Conservation (phyloP, 345 rosid genomes). For the Theobroma cacao region DNA sequence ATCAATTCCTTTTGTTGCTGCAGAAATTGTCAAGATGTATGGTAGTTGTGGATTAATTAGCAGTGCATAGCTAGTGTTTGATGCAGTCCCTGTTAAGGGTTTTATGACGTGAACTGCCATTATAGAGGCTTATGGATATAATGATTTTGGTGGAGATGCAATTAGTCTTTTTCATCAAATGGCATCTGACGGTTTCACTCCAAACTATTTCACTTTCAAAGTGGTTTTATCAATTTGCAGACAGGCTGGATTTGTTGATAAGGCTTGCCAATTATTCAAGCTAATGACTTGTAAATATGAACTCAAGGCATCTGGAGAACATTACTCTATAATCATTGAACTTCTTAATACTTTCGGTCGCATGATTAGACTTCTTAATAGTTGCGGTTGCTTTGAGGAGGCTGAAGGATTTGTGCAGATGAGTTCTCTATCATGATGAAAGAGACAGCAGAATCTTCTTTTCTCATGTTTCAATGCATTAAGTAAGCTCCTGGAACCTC, state of each 20-base stretch:
- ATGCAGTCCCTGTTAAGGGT: slow-evolving; percentile 62
- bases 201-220: slow-evolving; percentile 63
- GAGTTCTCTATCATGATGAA: slow-evolving; percentile 25
- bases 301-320: slow-evolving; percentile 46
- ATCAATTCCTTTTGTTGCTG: slow-evolving; percentile 56
- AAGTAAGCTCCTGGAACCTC: neutral
- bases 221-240: slow-evolving; percentile 62
- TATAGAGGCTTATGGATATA: slow-evolving; percentile 60
- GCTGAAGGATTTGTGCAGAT: slow-evolving; percentile 40
- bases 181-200: slow-evolving; percentile 54
- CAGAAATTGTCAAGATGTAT: slow-evolving; percentile 70
- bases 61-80: slow-evolving; percentile 50
- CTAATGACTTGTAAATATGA: slow-evolving; percentile 45
- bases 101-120: slow-evolving; percentile 78
- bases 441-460: neutral
- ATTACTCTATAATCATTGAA: slow-evolving; percentile 37
- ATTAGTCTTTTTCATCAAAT: slow-evolving; percentile 54
- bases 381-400: slow-evolving; percentile 36
- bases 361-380: slow-evolving; percentile 43
- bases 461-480: neutral
- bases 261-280: slow-evolving; percentile 52
- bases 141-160: slow-evolving; percentile 44
- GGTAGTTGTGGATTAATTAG: slow-evolving; percentile 52
- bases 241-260: slow-evolving; percentile 67
- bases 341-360: slow-evolving; percentile 43